Percentiles rank a stretch among this genome's conserved stretches.
phyloP scores from a whole-genome alignment of 2,329 filamentous ascomycete genomes.

The Pseudogymnoascus sp. region DNA sequence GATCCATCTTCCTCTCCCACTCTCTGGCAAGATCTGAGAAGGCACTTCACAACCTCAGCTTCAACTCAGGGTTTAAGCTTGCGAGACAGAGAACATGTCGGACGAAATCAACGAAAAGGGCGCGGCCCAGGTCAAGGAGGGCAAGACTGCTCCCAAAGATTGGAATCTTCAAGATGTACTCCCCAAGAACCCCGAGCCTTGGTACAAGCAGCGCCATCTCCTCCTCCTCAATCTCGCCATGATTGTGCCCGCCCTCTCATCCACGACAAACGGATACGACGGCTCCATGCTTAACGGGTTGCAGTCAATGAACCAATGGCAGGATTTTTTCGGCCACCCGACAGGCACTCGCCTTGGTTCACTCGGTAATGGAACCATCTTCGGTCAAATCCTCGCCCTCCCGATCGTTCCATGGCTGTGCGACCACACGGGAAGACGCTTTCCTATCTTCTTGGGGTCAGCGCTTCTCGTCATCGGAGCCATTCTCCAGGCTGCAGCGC shows the following conservation, averaged over 20 bases:
- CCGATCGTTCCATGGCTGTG: slow-evolving; percentile 3
- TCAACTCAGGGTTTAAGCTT: neutral
- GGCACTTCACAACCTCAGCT: neutral
- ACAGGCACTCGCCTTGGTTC: neutral
- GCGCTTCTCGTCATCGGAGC: slow-evolving; percentile 10
- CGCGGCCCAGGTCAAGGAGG: neutral
- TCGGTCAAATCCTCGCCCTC: slow-evolving; percentile 13
- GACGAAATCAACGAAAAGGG: neutral
- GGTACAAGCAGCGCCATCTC: slow-evolving; percentile 22
- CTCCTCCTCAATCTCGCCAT: slow-evolving; percentile 18
- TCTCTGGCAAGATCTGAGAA: neutral
- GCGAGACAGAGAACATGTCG: neutral
- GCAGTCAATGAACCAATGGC: slow-evolving; percentile 7
- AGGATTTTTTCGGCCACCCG: neutral
- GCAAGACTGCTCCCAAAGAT: neutral
- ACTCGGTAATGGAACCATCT: neutral
- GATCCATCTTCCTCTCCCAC: neutral
- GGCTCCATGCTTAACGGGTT: slow-evolving; percentile 9
- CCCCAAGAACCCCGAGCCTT: slow-evolving; percentile 15
- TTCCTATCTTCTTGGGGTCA: slow-evolving; percentile 9
- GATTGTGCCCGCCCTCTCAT: slow-evolving; percentile 18
- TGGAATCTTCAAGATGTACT: slow-evolving; percentile 13
- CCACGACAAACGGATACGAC: slow-evolving; percentile 18
- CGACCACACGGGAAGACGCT: slow-evolving; percentile 14
- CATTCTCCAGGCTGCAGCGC: slow-evolving; percentile 5